These are phyloP conservation scores for Botryotinia calthae DNA, from an alignment of 2,329 filamentous ascomycete species.

Conservation along the genomic window DNA sequence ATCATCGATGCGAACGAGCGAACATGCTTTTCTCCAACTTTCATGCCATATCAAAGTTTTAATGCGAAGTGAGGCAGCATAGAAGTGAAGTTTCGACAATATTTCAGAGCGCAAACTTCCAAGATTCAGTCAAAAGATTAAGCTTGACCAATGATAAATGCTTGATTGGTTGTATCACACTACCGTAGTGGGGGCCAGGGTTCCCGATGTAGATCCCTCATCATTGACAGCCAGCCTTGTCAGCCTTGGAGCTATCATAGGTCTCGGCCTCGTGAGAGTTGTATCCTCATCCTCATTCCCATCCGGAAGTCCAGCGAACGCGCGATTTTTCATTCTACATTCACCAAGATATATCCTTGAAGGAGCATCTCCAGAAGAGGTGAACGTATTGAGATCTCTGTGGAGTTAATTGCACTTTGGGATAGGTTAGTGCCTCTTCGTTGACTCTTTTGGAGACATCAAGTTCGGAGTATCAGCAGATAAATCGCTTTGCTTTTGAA, in stretches of 20 bases:
- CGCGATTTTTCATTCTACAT: background rate
- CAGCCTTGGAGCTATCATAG: conserved; percentile 8
- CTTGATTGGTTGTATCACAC: conserved; percentile 15
- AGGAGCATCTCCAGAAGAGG: background rate
- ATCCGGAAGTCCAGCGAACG: background rate
- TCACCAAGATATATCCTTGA: background rate
- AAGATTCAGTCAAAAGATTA: conserved; percentile 15
- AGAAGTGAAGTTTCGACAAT: conserved; percentile 8
- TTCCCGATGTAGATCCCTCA: background rate
- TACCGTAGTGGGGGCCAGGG: conserved; percentile 16
- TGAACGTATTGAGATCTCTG: background rate
- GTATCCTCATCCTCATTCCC: background rate
- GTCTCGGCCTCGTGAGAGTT: background rate
- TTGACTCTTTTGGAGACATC: background rate
- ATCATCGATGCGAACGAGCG: conserved; percentile 28
- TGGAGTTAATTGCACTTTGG: background rate
- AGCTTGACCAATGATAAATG: conserved; percentile 20
- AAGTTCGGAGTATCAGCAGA: background rate
- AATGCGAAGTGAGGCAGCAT: background rate
- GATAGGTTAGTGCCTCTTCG: background rate
- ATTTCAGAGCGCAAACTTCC: conserved; percentile 14
- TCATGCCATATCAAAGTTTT: conserved; percentile 13
- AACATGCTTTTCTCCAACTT: background rate
- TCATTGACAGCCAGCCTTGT: conserved; percentile 17
- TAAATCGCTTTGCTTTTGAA: background rate